Evolutionary conservation across 208 protist species (phyloP).

Genomic region (Leishmania gerbilli): DNA sequence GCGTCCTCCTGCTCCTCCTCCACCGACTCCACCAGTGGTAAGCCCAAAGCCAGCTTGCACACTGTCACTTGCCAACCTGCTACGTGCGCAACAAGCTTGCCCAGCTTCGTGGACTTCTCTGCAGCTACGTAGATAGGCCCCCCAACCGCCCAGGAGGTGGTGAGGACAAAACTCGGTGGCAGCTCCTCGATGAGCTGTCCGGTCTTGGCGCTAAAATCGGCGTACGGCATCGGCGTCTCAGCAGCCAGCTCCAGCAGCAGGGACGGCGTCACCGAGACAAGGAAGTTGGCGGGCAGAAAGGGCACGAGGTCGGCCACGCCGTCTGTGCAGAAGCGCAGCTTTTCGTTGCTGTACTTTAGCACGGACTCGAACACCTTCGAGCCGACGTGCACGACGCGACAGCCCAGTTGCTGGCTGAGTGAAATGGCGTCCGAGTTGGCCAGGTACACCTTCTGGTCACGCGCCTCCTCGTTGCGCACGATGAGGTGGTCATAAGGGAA

Average conservation of each 20-base stretch:
- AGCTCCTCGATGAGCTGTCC: conserved; percentile 25
- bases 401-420: conserved; percentile 56
- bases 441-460: conserved; percentile 85
- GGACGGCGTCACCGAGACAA: conserved; percentile 44
- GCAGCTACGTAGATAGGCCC: conserved; percentile 54
- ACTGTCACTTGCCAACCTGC: conserved; percentile 67
- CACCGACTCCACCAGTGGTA: conserved; percentile 39
- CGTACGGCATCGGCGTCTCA: conserved; percentile 34
- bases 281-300: conserved; percentile 55
- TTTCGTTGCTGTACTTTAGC: conserved; percentile 80
- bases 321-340: conserved; percentile 76
- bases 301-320: conserved; percentile 55
- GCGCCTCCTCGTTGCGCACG: conserved; percentile 55
- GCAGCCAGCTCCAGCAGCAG: conserved; percentile 47
- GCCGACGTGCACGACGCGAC: conserved; percentile 78
- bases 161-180: conserved; percentile 55
- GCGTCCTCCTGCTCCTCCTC: conserved; percentile 9
- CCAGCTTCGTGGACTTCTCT: conserved; percentile 50
- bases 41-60: conserved; percentile 51
- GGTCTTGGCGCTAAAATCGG: conserved; percentile 41
- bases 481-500: conserved; percentile 69
- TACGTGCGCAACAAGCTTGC: conserved; percentile 68
- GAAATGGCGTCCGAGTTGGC: conserved; percentile 50
- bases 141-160: conserved; percentile 40
- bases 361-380: conserved; percentile 84